These are phyloP conservation scores for Xerocomus amazonicus DNA, from an alignment of 1,284 basidiomycete species.

Conservation along the genomic window DNA sequence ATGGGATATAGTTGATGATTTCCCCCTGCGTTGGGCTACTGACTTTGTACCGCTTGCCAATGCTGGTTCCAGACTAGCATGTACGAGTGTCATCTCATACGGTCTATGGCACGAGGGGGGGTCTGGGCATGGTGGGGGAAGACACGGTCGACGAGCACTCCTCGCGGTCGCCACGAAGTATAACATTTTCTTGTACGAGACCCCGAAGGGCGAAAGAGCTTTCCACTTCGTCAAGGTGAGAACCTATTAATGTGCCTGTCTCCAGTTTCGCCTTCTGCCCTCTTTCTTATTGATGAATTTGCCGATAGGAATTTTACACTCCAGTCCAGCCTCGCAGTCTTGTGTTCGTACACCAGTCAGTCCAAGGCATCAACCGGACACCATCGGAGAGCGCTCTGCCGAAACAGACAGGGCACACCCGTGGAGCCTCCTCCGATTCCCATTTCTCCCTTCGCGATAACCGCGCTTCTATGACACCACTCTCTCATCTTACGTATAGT, in stretches of 20 bases:
- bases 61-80: slow-evolving; percentile 59
- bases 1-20: slow-evolving; percentile 75
- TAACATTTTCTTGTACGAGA: slow-evolving; percentile 72
- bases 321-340: slow-evolving; percentile 61
- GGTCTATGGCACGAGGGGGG: slow-evolving; percentile 60
- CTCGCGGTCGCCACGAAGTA: slow-evolving; percentile 74
- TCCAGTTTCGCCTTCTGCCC: neutral
- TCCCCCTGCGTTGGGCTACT: slow-evolving; percentile 75
- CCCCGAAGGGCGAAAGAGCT: slow-evolving; percentile 74
- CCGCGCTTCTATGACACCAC: slow-evolving; percentile 21
- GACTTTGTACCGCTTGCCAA: slow-evolving; percentile 73
- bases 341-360: slow-evolving; percentile 65
- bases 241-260: neutral
- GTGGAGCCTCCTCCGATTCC: slow-evolving; percentile 26
- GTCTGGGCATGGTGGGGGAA: slow-evolving; percentile 33
- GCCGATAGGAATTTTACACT: slow-evolving; percentile 71
- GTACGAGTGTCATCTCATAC: slow-evolving; percentile 58
- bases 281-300: slow-evolving; percentile 1
- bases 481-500: slow-evolving; percentile 47
- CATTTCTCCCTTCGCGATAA: slow-evolving; percentile 10
- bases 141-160: slow-evolving; percentile 53
- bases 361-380: slow-evolving; percentile 49
- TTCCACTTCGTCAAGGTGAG: slow-evolving; percentile 73
- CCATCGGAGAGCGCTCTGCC: slow-evolving; percentile 39
- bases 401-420: slow-evolving; percentile 26